Evolutionary conservation across 2,329 filamentous ascomycete genomes (phyloP).

Genomic region (Zymoseptoria crescenta): DNA sequence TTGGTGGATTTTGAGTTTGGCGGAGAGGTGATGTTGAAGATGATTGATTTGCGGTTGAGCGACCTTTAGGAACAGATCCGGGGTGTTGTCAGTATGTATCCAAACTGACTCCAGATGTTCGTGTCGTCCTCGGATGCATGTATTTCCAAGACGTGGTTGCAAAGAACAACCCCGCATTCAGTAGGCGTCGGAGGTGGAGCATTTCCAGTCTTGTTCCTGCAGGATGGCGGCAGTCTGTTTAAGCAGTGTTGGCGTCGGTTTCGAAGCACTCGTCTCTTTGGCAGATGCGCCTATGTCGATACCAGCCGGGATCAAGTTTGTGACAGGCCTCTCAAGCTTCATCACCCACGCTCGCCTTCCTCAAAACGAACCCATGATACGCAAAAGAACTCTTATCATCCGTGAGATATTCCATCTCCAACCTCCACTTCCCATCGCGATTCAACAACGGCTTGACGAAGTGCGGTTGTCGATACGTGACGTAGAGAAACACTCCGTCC

Average conservation of each 20-base stretch:
- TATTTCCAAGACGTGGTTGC: background rate
- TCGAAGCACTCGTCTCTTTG: no score
- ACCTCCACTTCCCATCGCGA: slow-evolving; percentile 37
- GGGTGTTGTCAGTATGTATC: background rate
- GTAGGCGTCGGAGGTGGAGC: no score
- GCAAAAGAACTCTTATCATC: slow-evolving; percentile 37
- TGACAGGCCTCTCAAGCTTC: no score
- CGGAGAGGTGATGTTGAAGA: no score
- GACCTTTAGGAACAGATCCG: background rate
- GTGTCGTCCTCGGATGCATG: background rate
- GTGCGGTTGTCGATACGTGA: slow-evolving; percentile 48
- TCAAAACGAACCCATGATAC: slow-evolving; percentile 43
- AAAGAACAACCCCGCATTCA: background rate
- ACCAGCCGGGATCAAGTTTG: no score
- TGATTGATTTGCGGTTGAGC: background rate
- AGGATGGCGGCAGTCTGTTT: no score
- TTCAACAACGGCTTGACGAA: slow-evolving; percentile 46
- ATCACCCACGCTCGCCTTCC: slow-evolving; percentile 19
- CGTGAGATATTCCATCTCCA: slow-evolving; percentile 39
- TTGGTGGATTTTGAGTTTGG: background rate
- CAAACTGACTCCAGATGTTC: background rate
- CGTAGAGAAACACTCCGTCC: slow-evolving; percentile 26
- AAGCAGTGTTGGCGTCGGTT: no score
- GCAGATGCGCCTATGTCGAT: no score
- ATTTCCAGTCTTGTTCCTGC: no score